These are phyloP conservation scores for Chaetomium tenue DNA, from an alignment of 495 filamentous ascomycete species.

Conservation along the genomic window DNA sequence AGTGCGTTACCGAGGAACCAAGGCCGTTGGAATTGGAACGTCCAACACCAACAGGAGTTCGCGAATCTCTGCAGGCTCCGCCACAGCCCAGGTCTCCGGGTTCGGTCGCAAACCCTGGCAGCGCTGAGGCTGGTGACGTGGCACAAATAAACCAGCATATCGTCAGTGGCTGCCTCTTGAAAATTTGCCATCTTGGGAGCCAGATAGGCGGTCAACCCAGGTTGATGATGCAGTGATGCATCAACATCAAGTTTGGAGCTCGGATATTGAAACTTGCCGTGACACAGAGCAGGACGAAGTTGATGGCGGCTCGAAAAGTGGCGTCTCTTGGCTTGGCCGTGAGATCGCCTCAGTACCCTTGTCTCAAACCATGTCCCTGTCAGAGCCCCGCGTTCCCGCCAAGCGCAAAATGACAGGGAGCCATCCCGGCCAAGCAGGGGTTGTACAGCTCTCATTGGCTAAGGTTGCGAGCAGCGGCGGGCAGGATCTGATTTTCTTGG, in stretches of 20 bases:
- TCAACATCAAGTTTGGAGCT: no score
- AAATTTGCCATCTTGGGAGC: constrained; percentile 24
- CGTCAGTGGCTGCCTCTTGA: constrained; percentile 21
- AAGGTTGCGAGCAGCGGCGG: constrained; percentile 32
- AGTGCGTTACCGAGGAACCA: constrained; percentile 11
- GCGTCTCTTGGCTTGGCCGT: not conserved
- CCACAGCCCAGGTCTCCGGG: constrained; percentile 29
- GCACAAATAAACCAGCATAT: constrained; percentile 13
- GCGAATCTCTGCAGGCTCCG: constrained; percentile 27
- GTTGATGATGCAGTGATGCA: no score
- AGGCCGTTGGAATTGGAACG: not conserved
- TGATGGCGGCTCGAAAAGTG: not conserved
- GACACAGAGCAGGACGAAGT: not conserved
- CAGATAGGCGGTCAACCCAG: constrained; percentile 13
- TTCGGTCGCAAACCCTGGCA: constrained; percentile 20
- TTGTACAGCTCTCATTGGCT: constrained; percentile 39
- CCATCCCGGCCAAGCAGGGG: constrained; percentile 39
- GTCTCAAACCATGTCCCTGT: constrained; percentile 10
- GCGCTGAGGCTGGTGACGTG: constrained; percentile 37
- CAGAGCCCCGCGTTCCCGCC: constrained; percentile 41
- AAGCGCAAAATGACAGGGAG: constrained; percentile 33
- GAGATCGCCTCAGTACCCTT: no score
- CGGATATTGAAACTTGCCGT: not conserved
- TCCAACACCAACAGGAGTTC: not conserved
- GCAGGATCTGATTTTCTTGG: constrained; percentile 37